Base-by-base conservation (phyloP, 495 filamentous ascomycete genomes). In the Coniosporium apollinis region DNA sequence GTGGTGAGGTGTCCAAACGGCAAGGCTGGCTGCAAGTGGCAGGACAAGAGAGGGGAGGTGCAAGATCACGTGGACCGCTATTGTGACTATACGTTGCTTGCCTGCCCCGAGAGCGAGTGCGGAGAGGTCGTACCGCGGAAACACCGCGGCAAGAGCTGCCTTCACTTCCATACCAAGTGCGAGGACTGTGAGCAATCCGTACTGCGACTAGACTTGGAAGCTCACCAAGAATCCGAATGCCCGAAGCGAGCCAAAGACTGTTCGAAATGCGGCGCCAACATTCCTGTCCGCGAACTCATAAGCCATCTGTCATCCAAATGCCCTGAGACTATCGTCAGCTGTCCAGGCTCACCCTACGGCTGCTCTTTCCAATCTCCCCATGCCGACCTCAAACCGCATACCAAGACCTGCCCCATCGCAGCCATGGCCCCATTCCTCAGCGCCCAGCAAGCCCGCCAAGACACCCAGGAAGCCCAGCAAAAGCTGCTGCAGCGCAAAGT, bases 21-120 rank as follows among this genome's bases (percentile, higher is more conserved):
- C 5, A 38, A 49, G 13, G 63, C 66, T 15, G 81, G 80, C 0
- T 93, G 84, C 55, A 50, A 58, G 19, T 61, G 73, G 22, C 51
- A 70, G 19, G 58, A 78, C 31, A 58, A 73, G 18, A 62, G 84
- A 15, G 71, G 74, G 29, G 67, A 81, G 43, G 62, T 89, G 28
- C 66, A 76, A 46, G 67, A 71, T 30, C 84, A 93, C 51, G 66
- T 83, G 30, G 64, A 76, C 34, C 74, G 72, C 39, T 78, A 84
- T 49, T 93, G 84, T 51, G 65, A 63, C 5, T 78, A 75, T 47
- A 65, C 67, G 10, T 55, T 65, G 11, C 61, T 87, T 19, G 62
- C 64, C 36, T 93, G 84, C 44, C 68, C 76, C 3, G 34, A 15
- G 10, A 37, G 46, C 11, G 44, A 46, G 14, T 63, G 60, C 37